Base-by-base conservation (phyloP, 352 stramenopile species). In the Thalassiosira livingstoniorum region DNA sequence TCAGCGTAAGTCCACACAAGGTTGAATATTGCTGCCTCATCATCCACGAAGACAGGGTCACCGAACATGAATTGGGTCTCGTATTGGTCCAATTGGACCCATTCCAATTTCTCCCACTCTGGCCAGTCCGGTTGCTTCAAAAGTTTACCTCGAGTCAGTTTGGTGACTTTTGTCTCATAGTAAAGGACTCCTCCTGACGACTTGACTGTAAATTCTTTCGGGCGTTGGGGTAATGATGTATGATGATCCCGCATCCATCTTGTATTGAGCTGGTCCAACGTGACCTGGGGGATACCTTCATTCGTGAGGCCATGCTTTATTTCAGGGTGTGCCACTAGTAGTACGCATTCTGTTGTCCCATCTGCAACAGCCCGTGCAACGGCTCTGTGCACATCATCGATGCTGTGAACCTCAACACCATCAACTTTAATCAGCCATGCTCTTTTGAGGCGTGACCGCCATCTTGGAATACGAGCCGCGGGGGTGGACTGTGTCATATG, bases 101-200 rank as follows among this genome's bases (percentile, higher is more conserved):
- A 67, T 23, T 67, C 58, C 1, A 32, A 67, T 27, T 45, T 2
- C 23, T 67, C 29, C 58, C 58, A 67, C 23, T 67, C 58, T 1
- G 1, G 13, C 58, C 58, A 67, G 4, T 67, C 31, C 29, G 25
- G 25, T 5, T 37, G 2, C 2, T 23, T 2, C 42, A 43, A 23
- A 2, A 67, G 31, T 7, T 45, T 45, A 3, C 25, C 58, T 4
- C 58, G 58, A n/a, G 58, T 67, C 4, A 67, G 58, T 67, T 67
- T 67, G 18, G n/a, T 39, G 5, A 27, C 25, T 2, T 23, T n/a
- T n/a, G 58, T 45, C 2, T 23, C 18, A 18, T 1, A 67, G 32
- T 67, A 21, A 4, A 67, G 25, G 3, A 67, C 31, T 25, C 35
- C 58, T 47, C 58, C 58, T 27, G 5, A 5, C 15, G 5, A 5